phyloP scores from a whole-genome alignment of 108 stramenopile species.

The Skeletonema menzelii region DNA sequence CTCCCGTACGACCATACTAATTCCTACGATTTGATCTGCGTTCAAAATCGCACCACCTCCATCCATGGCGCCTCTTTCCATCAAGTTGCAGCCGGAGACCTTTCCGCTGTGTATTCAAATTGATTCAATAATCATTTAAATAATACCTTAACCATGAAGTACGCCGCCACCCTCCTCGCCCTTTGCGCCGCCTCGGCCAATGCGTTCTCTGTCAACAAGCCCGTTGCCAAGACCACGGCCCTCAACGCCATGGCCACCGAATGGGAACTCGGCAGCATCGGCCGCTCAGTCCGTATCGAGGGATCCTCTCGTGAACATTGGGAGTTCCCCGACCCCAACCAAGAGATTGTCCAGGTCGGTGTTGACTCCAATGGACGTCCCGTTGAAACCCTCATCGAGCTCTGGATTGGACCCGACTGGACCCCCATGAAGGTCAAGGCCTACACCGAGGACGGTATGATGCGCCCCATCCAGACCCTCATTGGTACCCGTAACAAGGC shows the following conservation, averaged over 20 bases:
- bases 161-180: conserved; percentile 32
- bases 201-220: conserved; percentile 37
- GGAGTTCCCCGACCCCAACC: conserved; percentile 54
- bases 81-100: background rate
- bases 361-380: conserved; percentile 55
- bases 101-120: no score
- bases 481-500: conserved; percentile 59
- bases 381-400: conserved; percentile 47
- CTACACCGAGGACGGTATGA: conserved; percentile 57
- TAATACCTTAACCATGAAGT: conserved; percentile 34
- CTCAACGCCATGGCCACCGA: conserved; percentile 27
- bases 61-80: background rate
- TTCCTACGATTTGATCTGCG: background rate
- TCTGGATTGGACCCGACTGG: conserved; percentile 65
- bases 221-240: conserved; percentile 2
- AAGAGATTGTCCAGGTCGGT: conserved; percentile 56
- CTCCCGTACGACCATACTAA: background rate
- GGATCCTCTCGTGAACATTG: conserved; percentile 52
- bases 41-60: background rate
- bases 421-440: conserved; percentile 63
- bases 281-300: conserved; percentile 49
- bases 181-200: conserved; percentile 42
- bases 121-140: background rate
- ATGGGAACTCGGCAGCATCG: conserved; percentile 50
- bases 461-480: conserved; percentile 54